A percentile compares a stretch with the other conserved stretches of the same genome.
Evolutionary conservation across 139 green algal species (phyloP).

Genomic region (Auxenochlorella pyrenoidosa): DNA sequence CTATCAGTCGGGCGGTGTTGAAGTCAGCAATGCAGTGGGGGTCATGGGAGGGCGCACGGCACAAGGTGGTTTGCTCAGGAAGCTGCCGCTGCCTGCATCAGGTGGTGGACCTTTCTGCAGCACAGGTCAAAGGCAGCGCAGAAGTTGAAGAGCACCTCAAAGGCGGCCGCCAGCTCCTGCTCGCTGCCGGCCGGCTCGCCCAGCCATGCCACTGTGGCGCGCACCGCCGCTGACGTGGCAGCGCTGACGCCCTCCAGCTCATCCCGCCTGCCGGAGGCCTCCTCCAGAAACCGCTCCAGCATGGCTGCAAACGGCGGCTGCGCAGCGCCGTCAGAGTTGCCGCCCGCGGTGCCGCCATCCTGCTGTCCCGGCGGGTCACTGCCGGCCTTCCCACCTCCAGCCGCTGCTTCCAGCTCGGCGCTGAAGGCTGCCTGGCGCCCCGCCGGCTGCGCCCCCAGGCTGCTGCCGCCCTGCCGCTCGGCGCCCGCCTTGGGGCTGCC

Average conservation of each 20-base stretch:
- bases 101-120: conserved; percentile 2
- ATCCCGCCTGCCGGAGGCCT: neutral
- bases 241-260: neutral
- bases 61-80: neutral
- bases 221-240: conserved; percentile 12
- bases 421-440: conserved; percentile 33
- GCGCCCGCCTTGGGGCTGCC: neutral
- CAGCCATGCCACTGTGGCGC: conserved; percentile 31
- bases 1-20: no score
- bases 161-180: conserved; percentile 2
- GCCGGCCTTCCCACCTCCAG: neutral
- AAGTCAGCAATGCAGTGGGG: no score
- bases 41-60: no score
- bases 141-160: conserved; percentile 45
- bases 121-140: conserved; percentile 35
- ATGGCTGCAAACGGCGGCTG: conserved; percentile 27
- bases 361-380: neutral
- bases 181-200: conserved; percentile 28
- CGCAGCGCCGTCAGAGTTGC: neutral
- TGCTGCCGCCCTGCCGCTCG: conserved; percentile 10
- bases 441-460: neutral
- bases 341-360: no score
- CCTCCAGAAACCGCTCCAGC: conserved; percentile 27
- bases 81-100: neutral
- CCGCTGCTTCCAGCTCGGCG: conserved; percentile 23